phyloP scores from a whole-genome alignment of 768 basidiomycete species.

The Tephrocybe sp. region DNA sequence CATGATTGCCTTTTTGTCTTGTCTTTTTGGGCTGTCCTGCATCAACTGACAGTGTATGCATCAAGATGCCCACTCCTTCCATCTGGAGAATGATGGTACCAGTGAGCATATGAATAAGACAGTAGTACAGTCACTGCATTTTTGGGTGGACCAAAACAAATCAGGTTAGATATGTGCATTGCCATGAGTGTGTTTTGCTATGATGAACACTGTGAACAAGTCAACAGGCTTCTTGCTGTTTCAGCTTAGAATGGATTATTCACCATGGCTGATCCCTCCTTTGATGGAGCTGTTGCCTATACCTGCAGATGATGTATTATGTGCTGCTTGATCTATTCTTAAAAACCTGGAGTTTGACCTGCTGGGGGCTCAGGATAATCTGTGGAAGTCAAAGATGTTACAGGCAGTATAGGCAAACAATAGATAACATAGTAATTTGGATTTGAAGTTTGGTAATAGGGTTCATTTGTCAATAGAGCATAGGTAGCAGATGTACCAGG shows the following conservation, averaged over 20 bases:
- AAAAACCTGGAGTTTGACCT: too few species aligned
- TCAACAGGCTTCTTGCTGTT: constrained; percentile 34
- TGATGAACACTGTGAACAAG: constrained; percentile 33
- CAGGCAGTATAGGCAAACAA: too few species aligned
- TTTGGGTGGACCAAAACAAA: constrained; percentile 29
- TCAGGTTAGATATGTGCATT: constrained; percentile 29
- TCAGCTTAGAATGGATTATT: constrained; percentile 22
- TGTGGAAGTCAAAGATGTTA: too few species aligned
- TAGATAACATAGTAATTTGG: too few species aligned
- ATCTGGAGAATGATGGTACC: constrained; percentile 37
- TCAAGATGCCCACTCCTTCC: constrained; percentile 36
- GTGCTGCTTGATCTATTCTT: too few species aligned
- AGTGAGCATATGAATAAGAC: constrained; percentile 36
- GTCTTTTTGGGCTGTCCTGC: constrained; percentile 30
- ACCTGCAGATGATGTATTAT: too few species aligned
- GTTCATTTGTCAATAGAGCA: too few species aligned
- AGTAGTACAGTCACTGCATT: constrained; percentile 27
- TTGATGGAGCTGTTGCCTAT: too few species aligned
- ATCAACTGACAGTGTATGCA: constrained; percentile 24
- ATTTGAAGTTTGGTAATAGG: too few species aligned
- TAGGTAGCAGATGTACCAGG: too few species aligned
- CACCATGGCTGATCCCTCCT: constrained; percentile 27
- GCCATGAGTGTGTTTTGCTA: constrained; percentile 26
- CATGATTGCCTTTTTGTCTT: constrained; percentile 25
- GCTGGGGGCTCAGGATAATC: too few species aligned